Conservation (phyloP, 1,284 basidiomycete species). For the Malassezia brasiliensis region DNA sequence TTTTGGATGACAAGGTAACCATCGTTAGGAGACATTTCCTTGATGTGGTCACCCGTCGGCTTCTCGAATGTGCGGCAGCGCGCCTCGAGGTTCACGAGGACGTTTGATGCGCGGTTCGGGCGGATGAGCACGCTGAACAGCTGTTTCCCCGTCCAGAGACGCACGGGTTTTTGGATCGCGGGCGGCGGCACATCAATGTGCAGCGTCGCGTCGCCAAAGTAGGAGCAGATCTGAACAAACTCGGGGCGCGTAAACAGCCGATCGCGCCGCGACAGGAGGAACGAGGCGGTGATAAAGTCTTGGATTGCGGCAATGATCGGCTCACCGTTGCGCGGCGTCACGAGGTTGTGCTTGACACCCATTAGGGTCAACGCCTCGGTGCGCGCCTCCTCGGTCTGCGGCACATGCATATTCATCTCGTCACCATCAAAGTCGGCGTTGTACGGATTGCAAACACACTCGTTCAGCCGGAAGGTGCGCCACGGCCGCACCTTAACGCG, state of each 20-base stretch:
- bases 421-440: constrained; percentile 99
- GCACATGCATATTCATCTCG: constrained; percentile 98
- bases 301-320: constrained; percentile 47
- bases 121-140: constrained; percentile 93
- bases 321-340: constrained; percentile 54
- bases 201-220: constrained; percentile 79
- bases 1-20: constrained; percentile 96
- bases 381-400: constrained; percentile 95
- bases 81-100: constrained; percentile 79
- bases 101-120: constrained; percentile 71
- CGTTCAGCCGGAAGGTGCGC: constrained; percentile 93
- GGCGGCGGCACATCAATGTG: constrained; percentile 94
- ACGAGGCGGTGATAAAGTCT: constrained; percentile 58
- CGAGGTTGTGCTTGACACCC: constrained; percentile 94
- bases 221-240: constrained; percentile 93
- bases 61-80: constrained; percentile 91
- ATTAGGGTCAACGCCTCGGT: constrained; percentile 96
- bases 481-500: constrained; percentile 90
- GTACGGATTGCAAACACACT: constrained; percentile 98
- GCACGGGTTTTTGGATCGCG: constrained; percentile 80
- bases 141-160: constrained; percentile 97
- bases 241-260: constrained; percentile 86
- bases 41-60: constrained; percentile 56
- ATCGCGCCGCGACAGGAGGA: constrained; percentile 83
- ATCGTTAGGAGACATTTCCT: constrained; percentile 89